Evolutionary conservation across 371 early-diverging fungal species (phyloP).

Genomic region (Thermomucor indicae-seudaticae): DNA sequence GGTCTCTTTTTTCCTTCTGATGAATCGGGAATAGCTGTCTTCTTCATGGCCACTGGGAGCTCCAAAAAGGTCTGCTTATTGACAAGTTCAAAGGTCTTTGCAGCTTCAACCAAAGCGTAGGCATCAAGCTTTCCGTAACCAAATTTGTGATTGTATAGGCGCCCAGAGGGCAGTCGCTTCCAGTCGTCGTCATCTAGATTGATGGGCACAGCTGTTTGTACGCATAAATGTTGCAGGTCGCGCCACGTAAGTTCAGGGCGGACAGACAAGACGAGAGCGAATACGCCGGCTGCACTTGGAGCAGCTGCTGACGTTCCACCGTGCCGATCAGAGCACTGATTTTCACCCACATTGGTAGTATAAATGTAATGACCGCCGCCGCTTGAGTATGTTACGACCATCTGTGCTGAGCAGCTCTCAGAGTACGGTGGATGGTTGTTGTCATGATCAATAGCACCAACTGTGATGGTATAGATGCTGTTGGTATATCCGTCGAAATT

Average conservation of each 20-base stretch:
- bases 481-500: constrained; percentile 98
- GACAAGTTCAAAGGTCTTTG: constrained; percentile 63
- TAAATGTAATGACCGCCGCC: constrained; percentile 72
- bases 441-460: constrained; percentile 81
- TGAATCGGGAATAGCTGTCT: constrained; percentile 56
- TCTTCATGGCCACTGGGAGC: constrained; percentile 33
- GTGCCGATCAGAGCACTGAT: constrained; percentile 71
- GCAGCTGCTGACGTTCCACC: constrained; percentile 98
- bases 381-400: constrained; percentile 87
- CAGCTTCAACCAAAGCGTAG: constrained; percentile 73
- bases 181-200: constrained; percentile 58
- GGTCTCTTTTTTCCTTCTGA: constrained; percentile 20
- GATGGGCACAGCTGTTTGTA: constrained; percentile 79
- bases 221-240: constrained; percentile 82
- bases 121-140: constrained; percentile 94
- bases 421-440: constrained; percentile 83
- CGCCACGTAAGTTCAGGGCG: constrained; percentile 92
- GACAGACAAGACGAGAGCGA: constrained; percentile 83
- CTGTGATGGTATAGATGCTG: constrained; percentile 91
- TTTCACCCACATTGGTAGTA: constrained; percentile 79
- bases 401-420: constrained; percentile 86
- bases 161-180: constrained; percentile 56
- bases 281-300: constrained; percentile 91
- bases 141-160: constrained; percentile 81
- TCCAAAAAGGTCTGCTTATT: constrained; percentile 59